Evolutionary conservation across 345 rosid genomes (phyloP), one percentile per base, ranked within the genome.

Genomic region (Dovyalis caffra): DNA sequence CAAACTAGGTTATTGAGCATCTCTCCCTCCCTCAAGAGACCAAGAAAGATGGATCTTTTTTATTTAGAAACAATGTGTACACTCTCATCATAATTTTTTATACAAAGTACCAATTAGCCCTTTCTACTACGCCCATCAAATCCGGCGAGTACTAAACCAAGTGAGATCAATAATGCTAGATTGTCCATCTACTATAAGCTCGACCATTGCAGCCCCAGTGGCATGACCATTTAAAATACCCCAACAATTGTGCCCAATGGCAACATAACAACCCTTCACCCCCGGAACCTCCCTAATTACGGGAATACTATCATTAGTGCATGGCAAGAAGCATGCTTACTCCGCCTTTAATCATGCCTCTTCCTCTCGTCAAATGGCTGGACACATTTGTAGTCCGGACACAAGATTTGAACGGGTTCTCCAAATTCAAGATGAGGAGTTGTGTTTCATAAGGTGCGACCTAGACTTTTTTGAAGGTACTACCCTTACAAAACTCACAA

Each of bases 221-320:
- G 93, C 93, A 0, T 94, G 98, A 77, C 91, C 98, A 74, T 95
- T 95, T 5, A 95, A 86, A 74, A 95, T 91, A 0, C 98, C 99
- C 98, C 98, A 91, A 74, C 97, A 95, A 75, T 83, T 86, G 73
- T 95, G 99, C 29, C 99, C 96, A 0, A 96, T 89, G 14, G 87
- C 98, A 34, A 91, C 92, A 67, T 82, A 95, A 78, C 97, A 91
- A 6, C 91, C 92, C 56, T 83, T 86, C 15, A 86, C 65, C 10
- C 94, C 90, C 1, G 92, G 94, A 69, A 92, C 66, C 83, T 91
- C 93, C 26, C 99, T 96, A 1, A 90, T 91, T 32, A 95, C 83
- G 0, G 94, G 98, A 45, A 88, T 23, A 23, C 87, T 85, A 53
- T 92, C 97, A 47, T 95, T 94, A 0, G 91, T 91, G 69, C 92